Conservation (phyloP, 768 basidiomycete species). For the Leccinum ochraceum region DNA sequence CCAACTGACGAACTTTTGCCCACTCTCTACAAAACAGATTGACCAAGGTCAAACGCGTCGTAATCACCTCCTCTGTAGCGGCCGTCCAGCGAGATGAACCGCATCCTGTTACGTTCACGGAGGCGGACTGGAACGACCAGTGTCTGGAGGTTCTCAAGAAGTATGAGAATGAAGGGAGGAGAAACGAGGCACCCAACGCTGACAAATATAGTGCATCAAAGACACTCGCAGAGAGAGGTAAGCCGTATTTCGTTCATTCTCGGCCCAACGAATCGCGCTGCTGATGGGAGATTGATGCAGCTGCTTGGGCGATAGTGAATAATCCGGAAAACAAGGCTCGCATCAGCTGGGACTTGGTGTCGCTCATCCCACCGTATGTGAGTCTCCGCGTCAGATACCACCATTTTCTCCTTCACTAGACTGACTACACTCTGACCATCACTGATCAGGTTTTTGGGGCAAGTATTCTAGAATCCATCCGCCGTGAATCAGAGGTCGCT, state of each 20-base stretch:
- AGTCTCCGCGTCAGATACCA: slow-evolving; percentile 1
- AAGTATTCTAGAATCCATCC: not conserved
- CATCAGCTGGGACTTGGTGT: slow-evolving; percentile 41
- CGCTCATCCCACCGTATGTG: slow-evolving; percentile 42
- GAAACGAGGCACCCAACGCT: slow-evolving; percentile 33
- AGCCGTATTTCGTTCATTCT: not conserved
- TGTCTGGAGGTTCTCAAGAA: slow-evolving; percentile 39
- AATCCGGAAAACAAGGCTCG: slow-evolving; percentile 30
- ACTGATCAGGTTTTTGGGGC: not conserved
- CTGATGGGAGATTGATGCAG: slow-evolving; percentile 18
- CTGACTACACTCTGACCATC: no score
- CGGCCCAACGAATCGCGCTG: not conserved
- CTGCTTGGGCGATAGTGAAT: slow-evolving; percentile 52
- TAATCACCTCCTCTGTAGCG: slow-evolving; percentile 66
- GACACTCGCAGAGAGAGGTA: slow-evolving; percentile 62
- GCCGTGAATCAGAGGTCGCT: not conserved
- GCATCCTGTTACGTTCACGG: slow-evolving; percentile 43
- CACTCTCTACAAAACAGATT: slow-evolving; percentile 8
- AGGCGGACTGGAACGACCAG: slow-evolving; percentile 39
- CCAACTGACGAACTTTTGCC: no score
- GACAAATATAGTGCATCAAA: slow-evolving; percentile 60
- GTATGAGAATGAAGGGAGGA: slow-evolving; percentile 50
- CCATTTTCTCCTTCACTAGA: no score
- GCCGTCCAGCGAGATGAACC: slow-evolving; percentile 39
- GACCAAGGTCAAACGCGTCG: slow-evolving; percentile 62